Base-by-base conservation (phyloP, 2,329 filamentous ascomycete genomes). In the Penicillium griseofulvum region DNA sequence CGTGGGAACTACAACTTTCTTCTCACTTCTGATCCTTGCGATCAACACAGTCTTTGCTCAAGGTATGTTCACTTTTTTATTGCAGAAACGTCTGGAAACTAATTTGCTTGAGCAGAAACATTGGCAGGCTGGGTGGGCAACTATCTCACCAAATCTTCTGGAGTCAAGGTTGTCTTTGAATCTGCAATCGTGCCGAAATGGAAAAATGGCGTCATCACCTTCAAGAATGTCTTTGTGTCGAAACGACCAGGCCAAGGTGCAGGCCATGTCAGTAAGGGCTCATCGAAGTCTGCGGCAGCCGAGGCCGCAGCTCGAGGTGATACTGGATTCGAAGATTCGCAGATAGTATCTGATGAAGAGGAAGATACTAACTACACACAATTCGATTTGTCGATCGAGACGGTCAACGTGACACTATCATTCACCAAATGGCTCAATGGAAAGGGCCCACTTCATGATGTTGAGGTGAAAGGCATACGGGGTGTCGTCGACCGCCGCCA, bases 391-490 rank as follows among this genome's bases (percentile, higher is more conserved):
- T 96, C 91, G 0, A 90, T 99, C 56, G 90, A 94, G 59, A 95
- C 90, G 0, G 90, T 99, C 58, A 96, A 99, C 68, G 93, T 99
- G 39, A 97, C 93, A 0, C 74, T 99, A 26, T 99, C 94, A 0
- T 97, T 99, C 65, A 82, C 91, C n/a, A 97, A 97, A 71, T 99
- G 94, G 94, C 95, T 96, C 85, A 97, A 96, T 65, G 93, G 94
- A 22, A 97, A 93, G 72, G 94, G 94, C 0, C 81, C 95, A 6
- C 78, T 99, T 9, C 87, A 90, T 65, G 90, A 97, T 69, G 94
- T 99, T 39, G 91, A 97, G 69, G 87, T 99, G 49, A 94, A 91
- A 68, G 94, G 94, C 5, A 89, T 99, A 29, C 85, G 94, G 56
- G 94, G 94, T 22, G 90, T 97, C 5, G 82, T 99, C 42, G 94